Base-by-base conservation (phyloP, 768 basidiomycete species). In the Tulasnella calospora region DNA sequence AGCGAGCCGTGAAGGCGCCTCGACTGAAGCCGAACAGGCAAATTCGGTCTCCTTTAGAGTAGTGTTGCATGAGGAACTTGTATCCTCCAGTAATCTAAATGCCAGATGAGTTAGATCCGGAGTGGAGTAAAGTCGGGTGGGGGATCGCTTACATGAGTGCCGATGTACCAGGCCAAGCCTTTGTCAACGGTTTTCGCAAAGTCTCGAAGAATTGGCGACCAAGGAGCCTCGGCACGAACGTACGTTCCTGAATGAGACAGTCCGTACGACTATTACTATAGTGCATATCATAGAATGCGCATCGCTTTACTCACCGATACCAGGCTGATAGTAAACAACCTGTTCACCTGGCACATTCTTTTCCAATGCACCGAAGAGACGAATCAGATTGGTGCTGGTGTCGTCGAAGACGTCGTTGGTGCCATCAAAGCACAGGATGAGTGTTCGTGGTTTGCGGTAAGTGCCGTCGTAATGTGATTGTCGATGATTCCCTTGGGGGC, bases 131-230 rank as follows among this genome's bases (percentile, higher is more conserved):
- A 27, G 33, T 38, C 2, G 71, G 90, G 83, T 93, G 93, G 0
- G 82, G 87, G 76, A 17, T 21, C 33, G 27, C 61, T 70, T 27
- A 77, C 90, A 84, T 94, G 92, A 0, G 82, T 87, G 76, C 90
- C 89, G 71, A 94, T 85, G 81, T 91, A 93, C 92, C 92, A 93
- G 30, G 93, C 94, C 77, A 93, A 84, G 0, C 91, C 93, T 73
- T 88, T 83, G 81, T 94, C 94, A 67, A 92, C 74, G 7, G 91
- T 81, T 82, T 89, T 89, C 9, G 92, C 92, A 0, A 85, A 80
- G 89, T 90, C 89, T 73, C 85, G 44, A n/a, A 55, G 38, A 8
- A 44, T 4, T 71, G 85, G 83, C 78, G 89, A 89, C 13, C 93
- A 90, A n/a, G 91, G 0, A 0, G 92, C 91, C 0, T 89, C 87